These are phyloP conservation scores for Talaromyces trachyspermus DNA, from an alignment of 495 filamentous ascomycete genomes.

Conservation along the genomic window DNA sequence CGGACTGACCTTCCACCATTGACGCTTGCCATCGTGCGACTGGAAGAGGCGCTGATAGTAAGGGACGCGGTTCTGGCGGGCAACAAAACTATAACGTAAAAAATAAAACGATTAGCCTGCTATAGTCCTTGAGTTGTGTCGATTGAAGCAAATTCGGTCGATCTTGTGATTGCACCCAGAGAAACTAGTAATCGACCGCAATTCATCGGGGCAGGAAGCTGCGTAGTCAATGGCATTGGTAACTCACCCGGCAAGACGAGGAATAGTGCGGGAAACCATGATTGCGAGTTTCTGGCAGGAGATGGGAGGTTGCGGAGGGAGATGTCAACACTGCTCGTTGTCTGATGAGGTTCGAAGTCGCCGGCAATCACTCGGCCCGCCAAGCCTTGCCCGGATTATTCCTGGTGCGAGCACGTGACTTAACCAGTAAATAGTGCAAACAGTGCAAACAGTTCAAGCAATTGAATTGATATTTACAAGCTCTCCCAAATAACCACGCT, in stretches of 20 bases:
- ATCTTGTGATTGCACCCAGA: too few species aligned
- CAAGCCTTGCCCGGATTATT: constrained; percentile 5
- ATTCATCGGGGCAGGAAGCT: constrained; percentile 3
- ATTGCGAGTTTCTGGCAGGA: constrained; percentile 29
- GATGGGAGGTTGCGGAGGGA: constrained; percentile 16
- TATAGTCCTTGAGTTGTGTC: too few species aligned
- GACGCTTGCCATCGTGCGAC: constrained; percentile 67
- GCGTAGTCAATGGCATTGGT: not conserved
- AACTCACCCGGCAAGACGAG: constrained; percentile 42
- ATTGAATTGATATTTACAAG: not conserved
- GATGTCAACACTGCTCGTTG: constrained; percentile 11
- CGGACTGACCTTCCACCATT: constrained; percentile 78
- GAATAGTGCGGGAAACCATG: constrained; percentile 40
- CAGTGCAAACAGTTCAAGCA: constrained; percentile 1
- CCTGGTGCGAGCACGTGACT: not conserved
- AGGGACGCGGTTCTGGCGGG: constrained; percentile 81
- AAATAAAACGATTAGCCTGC: not conserved
- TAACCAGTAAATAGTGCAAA: not conserved
- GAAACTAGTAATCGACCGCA: not conserved
- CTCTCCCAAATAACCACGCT: too few species aligned
- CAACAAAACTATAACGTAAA: constrained; percentile 47
- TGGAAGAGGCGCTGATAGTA: constrained; percentile 80
- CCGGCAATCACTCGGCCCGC: constrained; percentile 7
- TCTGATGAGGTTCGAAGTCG: constrained; percentile 5
- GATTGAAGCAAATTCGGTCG: not conserved